Base-by-base conservation (phyloP, 2,329 filamentous ascomycete genomes). In the Sporothrix globosa region DNA sequence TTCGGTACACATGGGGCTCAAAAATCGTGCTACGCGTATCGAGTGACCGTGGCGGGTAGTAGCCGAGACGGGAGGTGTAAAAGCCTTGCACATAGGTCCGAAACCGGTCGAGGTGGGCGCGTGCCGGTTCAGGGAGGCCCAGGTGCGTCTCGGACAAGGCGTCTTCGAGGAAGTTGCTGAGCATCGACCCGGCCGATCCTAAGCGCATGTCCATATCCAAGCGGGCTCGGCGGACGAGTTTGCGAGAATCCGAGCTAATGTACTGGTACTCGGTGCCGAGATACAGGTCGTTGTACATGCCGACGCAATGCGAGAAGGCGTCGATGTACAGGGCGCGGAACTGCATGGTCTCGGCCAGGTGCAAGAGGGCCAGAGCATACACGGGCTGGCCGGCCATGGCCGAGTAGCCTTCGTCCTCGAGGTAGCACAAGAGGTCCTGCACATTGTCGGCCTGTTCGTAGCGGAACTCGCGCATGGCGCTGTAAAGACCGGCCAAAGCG, bases 251-350 rank as follows among this genome's bases (percentile, higher is more conserved):
- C 10, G 83, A 76, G 39, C 82, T 84, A 11, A 87, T 78, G 56
- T 81, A 78, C 86, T 88, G 81, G 72, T 88, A 91, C 73, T 91
- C 91, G 1, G 84, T 77, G 73, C 85, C 86, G 6, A 80, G 76
- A 53, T 83, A 81, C 5, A 94, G 73, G 34, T 82, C 81, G 24
- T 91, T 87, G 72, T 86, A 86, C 91, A 95, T 93, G 56, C 92
- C 92, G 48, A 91, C 90, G 76, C 91, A 93, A 76, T 96, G 92
- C 17, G 87, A 85, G 78, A 94, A 93, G 0, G 92, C 89, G 75
- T 92, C 86, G 13, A 89, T 84, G 82, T 92, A 95, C 14, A 92
- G 79, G n/a, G 88, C 84, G 68, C 82, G 83, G 34, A 91, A 79
- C 67, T 86, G 85, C 73, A 89, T 90, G 27, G 84, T 81, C 76